These are phyloP conservation scores for Alternaria sp. DNA, from an alignment of 2,329 filamentous ascomycete genomes.

Conservation along the genomic window DNA sequence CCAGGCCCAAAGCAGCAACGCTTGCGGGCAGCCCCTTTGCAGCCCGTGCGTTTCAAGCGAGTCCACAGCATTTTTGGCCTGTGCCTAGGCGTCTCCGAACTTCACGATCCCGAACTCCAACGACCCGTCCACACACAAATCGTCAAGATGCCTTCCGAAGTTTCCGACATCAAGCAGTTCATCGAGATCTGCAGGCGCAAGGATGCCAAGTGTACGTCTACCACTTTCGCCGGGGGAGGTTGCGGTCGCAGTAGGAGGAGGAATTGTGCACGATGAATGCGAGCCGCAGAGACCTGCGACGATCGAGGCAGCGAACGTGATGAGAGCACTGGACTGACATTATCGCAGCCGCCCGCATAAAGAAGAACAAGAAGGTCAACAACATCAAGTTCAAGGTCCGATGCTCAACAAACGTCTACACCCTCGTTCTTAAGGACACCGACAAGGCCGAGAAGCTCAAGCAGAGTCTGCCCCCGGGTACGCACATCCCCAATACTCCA, in stretches of 20 bases:
- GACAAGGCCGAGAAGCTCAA: conserved; percentile 99
- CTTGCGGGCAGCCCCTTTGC: conserved; percentile 27
- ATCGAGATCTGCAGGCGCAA: conserved; percentile 99
- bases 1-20: conserved; percentile 28
- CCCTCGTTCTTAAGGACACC: conserved; percentile 95
- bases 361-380: conserved; percentile 90
- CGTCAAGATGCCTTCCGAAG: conserved; percentile 96
- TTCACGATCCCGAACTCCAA: conserved; percentile 31
- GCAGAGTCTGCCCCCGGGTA: conserved; percentile 98
- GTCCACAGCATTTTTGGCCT: conserved; percentile 39
- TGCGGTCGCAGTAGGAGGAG: conserved; percentile 9
- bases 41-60: conserved; percentile 45
- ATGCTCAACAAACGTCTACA: conserved; percentile 96
- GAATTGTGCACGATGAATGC: conserved; percentile 5
- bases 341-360: conserved; percentile 57
- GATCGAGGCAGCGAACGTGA: neutral
- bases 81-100: conserved; percentile 11
- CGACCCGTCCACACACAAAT: conserved; percentile 45
- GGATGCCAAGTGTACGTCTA: conserved; percentile 94
- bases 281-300: neutral
- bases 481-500: conserved; percentile 41
- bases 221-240: conserved; percentile 2
- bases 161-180: conserved; percentile 99
- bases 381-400: conserved; percentile 99
- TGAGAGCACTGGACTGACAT: conserved; percentile 8